These are phyloP conservation scores for Vanrija sp. DNA, from an alignment of 1,284 basidiomycete genomes.

Conservation along the genomic window DNA sequence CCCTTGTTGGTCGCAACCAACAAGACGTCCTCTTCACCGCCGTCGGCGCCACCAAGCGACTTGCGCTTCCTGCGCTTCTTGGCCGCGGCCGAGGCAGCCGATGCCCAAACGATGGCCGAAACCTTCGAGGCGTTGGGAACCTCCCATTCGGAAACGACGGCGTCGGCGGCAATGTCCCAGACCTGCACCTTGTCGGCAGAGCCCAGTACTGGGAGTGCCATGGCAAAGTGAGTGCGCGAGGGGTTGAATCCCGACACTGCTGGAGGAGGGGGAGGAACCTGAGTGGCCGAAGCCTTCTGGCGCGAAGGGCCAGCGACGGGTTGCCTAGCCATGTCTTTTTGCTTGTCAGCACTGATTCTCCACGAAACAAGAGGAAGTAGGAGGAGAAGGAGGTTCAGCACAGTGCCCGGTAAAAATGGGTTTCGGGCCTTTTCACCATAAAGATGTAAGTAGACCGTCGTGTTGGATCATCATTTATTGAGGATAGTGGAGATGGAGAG, in stretches of 20 bases:
- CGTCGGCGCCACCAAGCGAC: conserved; percentile 14
- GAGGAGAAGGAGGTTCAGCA: conserved; percentile 28
- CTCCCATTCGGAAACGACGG: conserved; percentile 46
- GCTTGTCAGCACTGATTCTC: conserved; percentile 8
- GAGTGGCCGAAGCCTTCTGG: conserved; percentile 29
- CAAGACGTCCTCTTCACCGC: conserved; percentile 33
- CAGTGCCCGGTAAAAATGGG: conserved; percentile 36
- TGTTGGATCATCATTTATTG: conserved; percentile 47
- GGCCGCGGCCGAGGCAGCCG: conserved; percentile 17
- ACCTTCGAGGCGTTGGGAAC: conserved; percentile 43
- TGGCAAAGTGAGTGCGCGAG: conserved; percentile 41
- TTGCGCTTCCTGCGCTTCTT: conserved; percentile 34
- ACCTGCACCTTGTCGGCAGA: conserved; percentile 46
- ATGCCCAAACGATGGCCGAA: conserved; percentile 35
- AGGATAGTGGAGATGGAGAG: neutral
- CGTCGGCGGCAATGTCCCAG: conserved; percentile 43
- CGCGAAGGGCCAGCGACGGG: conserved; percentile 43
- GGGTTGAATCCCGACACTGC: conserved; percentile 45
- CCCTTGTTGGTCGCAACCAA: conserved; percentile 36
- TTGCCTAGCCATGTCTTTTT: conserved; percentile 33
- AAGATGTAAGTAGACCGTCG: conserved; percentile 47
- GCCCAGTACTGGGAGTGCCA: conserved; percentile 43
- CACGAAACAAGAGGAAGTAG: neutral
- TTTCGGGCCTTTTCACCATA: conserved; percentile 46
- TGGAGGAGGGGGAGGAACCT: conserved; percentile 41